These are phyloP conservation scores for Leccinellum albellum DNA, from an alignment of 768 basidiomycete genomes.

Conservation along the genomic window DNA sequence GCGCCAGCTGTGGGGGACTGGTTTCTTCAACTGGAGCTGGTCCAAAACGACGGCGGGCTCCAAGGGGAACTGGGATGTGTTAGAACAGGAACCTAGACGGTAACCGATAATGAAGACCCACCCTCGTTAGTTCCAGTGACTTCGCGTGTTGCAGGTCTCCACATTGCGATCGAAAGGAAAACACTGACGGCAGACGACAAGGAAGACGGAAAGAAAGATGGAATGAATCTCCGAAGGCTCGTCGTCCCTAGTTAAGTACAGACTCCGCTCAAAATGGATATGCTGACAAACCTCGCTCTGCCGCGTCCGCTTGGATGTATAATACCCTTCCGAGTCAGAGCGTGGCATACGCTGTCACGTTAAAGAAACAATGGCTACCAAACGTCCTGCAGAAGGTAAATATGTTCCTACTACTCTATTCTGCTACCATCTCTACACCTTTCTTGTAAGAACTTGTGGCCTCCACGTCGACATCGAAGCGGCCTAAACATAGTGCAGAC, in stretches of 20 bases:
- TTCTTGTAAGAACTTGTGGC: slow-evolving; percentile 18
- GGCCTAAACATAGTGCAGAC: slow-evolving; percentile 42
- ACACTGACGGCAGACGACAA: slow-evolving; percentile 5
- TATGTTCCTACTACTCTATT: neutral
- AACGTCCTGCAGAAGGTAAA: slow-evolving; percentile 41
- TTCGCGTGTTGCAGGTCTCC: slow-evolving; percentile 85
- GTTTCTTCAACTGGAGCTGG: slow-evolving; percentile 79
- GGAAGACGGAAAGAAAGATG: slow-evolving; percentile 17
- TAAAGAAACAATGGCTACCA: slow-evolving; percentile 32
- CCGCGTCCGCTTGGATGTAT: no score
- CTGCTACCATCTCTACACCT: neutral
- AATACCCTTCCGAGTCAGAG: no score
- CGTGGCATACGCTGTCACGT: neutral
- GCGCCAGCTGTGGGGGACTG: slow-evolving; percentile 79
- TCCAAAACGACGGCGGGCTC: slow-evolving; percentile 87
- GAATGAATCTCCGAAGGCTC: slow-evolving; percentile 35
- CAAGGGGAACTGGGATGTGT: slow-evolving; percentile 63
- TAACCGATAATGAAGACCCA: slow-evolving; percentile 34
- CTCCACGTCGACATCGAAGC: slow-evolving; percentile 34
- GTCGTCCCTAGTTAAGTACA: slow-evolving; percentile 21
- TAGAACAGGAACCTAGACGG: slow-evolving; percentile 6
- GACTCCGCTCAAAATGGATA: slow-evolving; percentile 33
- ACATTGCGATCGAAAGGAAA: slow-evolving; percentile 55
- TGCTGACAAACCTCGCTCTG: slow-evolving; percentile 28
- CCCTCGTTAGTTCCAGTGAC: slow-evolving; percentile 93